phyloP scores from a whole-genome alignment of 805 yeast genomes.

The Cyberlindnera samutprakarnensis region DNA sequence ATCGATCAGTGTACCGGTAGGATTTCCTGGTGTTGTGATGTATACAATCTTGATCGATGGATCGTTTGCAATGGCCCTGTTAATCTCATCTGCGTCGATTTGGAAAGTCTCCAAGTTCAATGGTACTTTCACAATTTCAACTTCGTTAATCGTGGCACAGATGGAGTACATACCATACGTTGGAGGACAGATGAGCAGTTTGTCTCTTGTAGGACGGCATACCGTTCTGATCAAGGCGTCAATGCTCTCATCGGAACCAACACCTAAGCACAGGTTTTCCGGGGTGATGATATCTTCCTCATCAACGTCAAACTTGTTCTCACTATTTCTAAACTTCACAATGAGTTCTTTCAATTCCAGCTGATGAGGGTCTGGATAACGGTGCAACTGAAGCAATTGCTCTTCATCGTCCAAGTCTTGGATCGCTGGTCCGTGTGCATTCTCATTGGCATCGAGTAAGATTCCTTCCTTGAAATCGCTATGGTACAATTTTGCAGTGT shows the following conservation, averaged over 20 bases:
- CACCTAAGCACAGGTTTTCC: constrained; percentile 83
- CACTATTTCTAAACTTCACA: constrained; percentile 60
- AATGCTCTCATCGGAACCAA: constrained; percentile 94
- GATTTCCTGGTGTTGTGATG: constrained; percentile 95
- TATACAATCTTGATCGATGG: constrained; percentile 64
- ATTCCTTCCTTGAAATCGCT: constrained; percentile 82
- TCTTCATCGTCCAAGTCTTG: constrained; percentile 37
- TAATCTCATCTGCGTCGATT: constrained; percentile 48
- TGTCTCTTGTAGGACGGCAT: constrained; percentile 77
- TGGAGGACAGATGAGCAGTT: constrained; percentile 83
- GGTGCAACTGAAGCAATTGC: constrained; percentile 51
- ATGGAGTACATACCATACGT: constrained; percentile 97
- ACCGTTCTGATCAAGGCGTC: constrained; percentile 82
- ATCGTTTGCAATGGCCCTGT: constrained; percentile 47
- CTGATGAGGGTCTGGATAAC: constrained; percentile 98
- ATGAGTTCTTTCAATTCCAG: constrained; percentile 62
- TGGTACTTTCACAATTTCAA: constrained; percentile 68
- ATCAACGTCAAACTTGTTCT: constrained; percentile 23
- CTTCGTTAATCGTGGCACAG: constrained; percentile 85
- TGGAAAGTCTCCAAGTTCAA: constrained; percentile 60
- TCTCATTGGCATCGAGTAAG: constrained; percentile 91
- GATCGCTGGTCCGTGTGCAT: constrained; percentile 85
- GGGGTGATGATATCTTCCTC: constrained; percentile 33
- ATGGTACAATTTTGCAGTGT: background rate
- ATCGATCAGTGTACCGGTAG: constrained; percentile 68